Percentiles rank a stretch among this genome's conserved stretches.
Conservation (phyloP, 1,139 yeast genomes). For the Pichia cactophila region DNA sequence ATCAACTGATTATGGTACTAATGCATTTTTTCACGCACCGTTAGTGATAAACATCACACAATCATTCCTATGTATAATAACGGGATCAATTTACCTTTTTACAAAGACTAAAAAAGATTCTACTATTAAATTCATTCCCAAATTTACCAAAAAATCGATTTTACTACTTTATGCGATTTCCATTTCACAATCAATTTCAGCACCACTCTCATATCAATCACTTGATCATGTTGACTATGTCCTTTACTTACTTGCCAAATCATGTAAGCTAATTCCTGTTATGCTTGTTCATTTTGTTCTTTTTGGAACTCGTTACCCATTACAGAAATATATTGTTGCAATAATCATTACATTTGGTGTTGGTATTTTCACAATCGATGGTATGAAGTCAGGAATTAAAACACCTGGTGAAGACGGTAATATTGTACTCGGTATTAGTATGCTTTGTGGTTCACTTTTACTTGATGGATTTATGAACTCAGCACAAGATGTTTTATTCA, state of each 20-base stretch:
- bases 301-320: slow-evolving; percentile 67
- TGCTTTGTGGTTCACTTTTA: slow-evolving; percentile 56
- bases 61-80: slow-evolving; percentile 59
- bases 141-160: slow-evolving; percentile 23
- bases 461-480: slow-evolving; percentile 91
- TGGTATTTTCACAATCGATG: slow-evolving; percentile 55
- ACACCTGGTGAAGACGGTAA: slow-evolving; percentile 32
- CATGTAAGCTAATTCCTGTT: slow-evolving; percentile 90
- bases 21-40: slow-evolving; percentile 56
- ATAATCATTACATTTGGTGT: slow-evolving; percentile 74
- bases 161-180: slow-evolving; percentile 49
- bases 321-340: slow-evolving; percentile 74
- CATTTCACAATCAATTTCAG: slow-evolving; percentile 68
- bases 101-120: slow-evolving; percentile 27
- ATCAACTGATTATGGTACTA: slow-evolving; percentile 65
- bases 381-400: slow-evolving; percentile 22
- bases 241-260: slow-evolving; percentile 78
- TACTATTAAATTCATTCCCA: slow-evolving; percentile 26
- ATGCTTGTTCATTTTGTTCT: slow-evolving; percentile 73
- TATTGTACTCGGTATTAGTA: slow-evolving; percentile 47
- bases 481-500: slow-evolving; percentile 81
- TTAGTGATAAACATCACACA: slow-evolving; percentile 68
- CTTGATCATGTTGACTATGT: slow-evolving; percentile 79
- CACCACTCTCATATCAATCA: slow-evolving; percentile 74
- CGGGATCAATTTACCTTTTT: slow-evolving; percentile 56